Percentiles rank a stretch among this genome's conserved stretches.
Conservation (phyloP, 345 rosid species). For the Trapa incisa region DNA sequence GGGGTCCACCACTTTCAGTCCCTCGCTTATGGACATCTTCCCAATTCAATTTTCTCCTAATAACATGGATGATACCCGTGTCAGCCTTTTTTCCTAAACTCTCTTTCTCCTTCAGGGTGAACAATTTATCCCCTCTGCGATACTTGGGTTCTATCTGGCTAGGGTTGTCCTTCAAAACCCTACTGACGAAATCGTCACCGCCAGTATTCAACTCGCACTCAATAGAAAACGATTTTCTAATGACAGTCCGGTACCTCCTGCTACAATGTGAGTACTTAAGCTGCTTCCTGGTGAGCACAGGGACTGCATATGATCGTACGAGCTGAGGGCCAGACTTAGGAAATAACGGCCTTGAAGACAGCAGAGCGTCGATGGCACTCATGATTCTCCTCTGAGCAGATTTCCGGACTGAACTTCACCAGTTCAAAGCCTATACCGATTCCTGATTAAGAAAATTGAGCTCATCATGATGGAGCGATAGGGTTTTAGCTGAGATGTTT, state of each 20-base stretch:
- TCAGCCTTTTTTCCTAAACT: conserved; percentile 26
- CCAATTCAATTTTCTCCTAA: conserved; percentile 32
- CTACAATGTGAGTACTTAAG: conserved; percentile 3
- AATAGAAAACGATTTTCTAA: background rate
- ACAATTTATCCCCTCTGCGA: conserved; percentile 43
- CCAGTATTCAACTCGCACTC: conserved; percentile 8
- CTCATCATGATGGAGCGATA: background rate
- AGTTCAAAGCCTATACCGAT: background rate
- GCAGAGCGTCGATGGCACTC: conserved; percentile 8
- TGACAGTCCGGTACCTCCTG: conserved; percentile 4
- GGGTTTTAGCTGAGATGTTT: background rate
- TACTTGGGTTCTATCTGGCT: conserved; percentile 71
- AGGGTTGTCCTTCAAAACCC: conserved; percentile 62
- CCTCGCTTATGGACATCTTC: conserved; percentile 18
- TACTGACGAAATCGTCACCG: conserved; percentile 12
- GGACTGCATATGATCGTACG: background rate
- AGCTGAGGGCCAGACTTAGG: background rate
- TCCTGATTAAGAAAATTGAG: background rate
- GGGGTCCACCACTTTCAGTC: conserved; percentile 10
- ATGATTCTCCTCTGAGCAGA: background rate
- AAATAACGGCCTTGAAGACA: conserved; percentile 4
- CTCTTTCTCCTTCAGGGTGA: conserved; percentile 50
- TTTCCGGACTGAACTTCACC: background rate
- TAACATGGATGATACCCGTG: conserved; percentile 26
- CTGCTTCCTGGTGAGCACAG: background rate